Conservation (phyloP, 75 land plant genomes). For the Pinus albicaulis region DNA sequence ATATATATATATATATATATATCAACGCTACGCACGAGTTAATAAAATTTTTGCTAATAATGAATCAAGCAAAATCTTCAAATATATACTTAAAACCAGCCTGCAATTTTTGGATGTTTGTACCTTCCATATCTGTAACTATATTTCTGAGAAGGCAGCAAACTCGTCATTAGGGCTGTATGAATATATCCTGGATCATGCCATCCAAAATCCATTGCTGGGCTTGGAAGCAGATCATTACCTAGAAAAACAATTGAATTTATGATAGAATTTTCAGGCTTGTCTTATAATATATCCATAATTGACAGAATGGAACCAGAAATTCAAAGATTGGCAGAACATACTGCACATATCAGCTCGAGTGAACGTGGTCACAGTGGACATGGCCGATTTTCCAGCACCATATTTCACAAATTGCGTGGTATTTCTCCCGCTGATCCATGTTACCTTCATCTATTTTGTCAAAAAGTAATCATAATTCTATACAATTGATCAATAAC, state of each 20-base stretch:
- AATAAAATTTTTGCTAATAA: background rate
- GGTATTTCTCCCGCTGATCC: conserved; percentile 66
- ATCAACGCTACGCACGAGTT: background rate
- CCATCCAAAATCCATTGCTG: conserved; percentile 93
- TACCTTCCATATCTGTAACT: conserved; percentile 88
- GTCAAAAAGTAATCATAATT: background rate
- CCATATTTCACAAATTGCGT: conserved; percentile 61
- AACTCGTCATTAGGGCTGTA: conserved; percentile 74
- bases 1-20: background rate
- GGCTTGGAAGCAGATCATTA: conserved; percentile 23
- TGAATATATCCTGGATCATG: conserved; percentile 94
- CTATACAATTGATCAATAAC: background rate
- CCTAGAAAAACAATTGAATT: background rate
- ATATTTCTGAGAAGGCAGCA: conserved; percentile 49
- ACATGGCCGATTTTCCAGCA: conserved; percentile 23
- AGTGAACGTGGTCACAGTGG: conserved; percentile 55
- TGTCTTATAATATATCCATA: background rate
- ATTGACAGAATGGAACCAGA: background rate
- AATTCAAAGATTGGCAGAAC: background rate
- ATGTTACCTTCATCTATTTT: conserved; percentile 73
- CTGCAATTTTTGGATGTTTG: conserved; percentile 16
- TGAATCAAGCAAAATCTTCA: background rate
- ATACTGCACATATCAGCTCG: conserved; percentile 72
- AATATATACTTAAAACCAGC: conserved; percentile 10
- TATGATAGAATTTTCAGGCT: background rate